Evolutionary conservation across 768 basidiomycete species (phyloP).

Genomic region (Trametes cubensis): DNA sequence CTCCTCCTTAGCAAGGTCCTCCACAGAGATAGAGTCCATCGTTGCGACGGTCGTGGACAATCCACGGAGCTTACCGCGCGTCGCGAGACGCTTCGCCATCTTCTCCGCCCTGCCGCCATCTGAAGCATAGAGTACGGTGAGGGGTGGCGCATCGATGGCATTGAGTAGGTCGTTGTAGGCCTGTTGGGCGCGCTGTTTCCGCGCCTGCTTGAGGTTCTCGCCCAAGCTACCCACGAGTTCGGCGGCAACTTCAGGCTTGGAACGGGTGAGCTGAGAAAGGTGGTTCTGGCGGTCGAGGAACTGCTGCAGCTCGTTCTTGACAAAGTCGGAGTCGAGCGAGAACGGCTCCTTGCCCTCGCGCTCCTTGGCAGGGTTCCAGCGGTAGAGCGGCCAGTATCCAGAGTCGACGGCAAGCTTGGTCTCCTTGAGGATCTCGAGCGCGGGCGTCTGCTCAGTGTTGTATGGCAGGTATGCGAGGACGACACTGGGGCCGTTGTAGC

Average conservation of each 20-base stretch:
- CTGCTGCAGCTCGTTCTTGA: conserved; percentile 90
- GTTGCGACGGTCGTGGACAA: conserved; percentile 73
- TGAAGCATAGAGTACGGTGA: conserved; percentile 90
- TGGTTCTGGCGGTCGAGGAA: conserved; percentile 98
- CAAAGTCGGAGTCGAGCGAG: conserved; percentile 86
- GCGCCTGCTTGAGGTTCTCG: conserved; percentile 79
- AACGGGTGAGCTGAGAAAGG: conserved; percentile 86
- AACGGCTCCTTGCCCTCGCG: conserved; percentile 77
- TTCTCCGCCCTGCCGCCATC: conserved; percentile 98
- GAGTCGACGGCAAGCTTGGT: conserved; percentile 96
- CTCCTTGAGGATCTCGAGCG: conserved; percentile 92
- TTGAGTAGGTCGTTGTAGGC: conserved; percentile 83
- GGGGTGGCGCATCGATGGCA: conserved; percentile 85
- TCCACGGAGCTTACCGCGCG: conserved; percentile 83
- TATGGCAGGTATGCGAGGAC: conserved; percentile 95
- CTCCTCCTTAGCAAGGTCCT: conserved; percentile 62
- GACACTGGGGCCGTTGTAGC: conserved; percentile 86
- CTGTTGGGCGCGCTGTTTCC: conserved; percentile 78
- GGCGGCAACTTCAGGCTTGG: conserved; percentile 76
- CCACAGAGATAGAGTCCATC: conserved; percentile 79
- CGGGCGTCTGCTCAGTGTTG: conserved; percentile 69
- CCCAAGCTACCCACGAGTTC: conserved; percentile 86
- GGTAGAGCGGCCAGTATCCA: conserved; percentile 97
- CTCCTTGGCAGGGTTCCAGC: conserved; percentile 94
- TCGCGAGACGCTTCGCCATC: conserved; percentile 83